These are phyloP conservation scores for Chrysoporthe deuterocubensis DNA, from an alignment of 2,329 filamentous ascomycete genomes.

Conservation along the genomic window DNA sequence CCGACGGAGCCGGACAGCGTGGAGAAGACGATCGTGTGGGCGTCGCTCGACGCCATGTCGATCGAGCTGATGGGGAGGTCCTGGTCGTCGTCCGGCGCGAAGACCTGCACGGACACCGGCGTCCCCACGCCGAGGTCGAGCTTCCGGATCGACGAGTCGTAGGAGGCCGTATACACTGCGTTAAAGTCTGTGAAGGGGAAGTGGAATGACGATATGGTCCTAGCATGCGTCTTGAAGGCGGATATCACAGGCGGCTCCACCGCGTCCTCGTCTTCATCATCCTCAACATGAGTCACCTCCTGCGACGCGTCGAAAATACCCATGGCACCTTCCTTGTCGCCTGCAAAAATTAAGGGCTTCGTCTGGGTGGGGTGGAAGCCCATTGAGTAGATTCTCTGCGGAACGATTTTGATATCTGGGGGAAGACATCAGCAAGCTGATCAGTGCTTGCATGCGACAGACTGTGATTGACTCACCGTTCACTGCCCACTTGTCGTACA, in stretches of 20 bases:
- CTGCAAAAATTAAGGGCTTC: slow-evolving; percentile 89
- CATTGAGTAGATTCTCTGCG: slow-evolving; percentile 84
- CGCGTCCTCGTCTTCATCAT: slow-evolving; percentile 67
- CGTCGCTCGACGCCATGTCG: slow-evolving; percentile 73
- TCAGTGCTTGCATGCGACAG: neutral
- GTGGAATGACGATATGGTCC: slow-evolving; percentile 85
- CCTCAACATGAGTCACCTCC: slow-evolving; percentile 57
- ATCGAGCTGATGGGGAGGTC: slow-evolving; percentile 84
- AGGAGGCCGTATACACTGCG: slow-evolving; percentile 81
- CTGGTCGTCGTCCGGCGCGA: slow-evolving; percentile 72
- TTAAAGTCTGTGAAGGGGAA: slow-evolving; percentile 76
- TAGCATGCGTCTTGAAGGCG: slow-evolving; percentile 85
- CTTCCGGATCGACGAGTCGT: slow-evolving; percentile 89
- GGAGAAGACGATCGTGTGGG: slow-evolving; percentile 82
- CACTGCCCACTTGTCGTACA: slow-evolving; percentile 85
- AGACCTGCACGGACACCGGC: slow-evolving; percentile 74
- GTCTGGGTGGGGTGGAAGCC: slow-evolving; percentile 85
- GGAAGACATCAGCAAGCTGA: slow-evolving; percentile 3
- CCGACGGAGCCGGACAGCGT: slow-evolving; percentile 83
- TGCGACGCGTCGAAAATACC: slow-evolving; percentile 91
- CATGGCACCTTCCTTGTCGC: slow-evolving; percentile 89
- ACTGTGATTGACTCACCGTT: slow-evolving; percentile 59
- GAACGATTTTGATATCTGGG: slow-evolving; percentile 85
- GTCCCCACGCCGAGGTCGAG: slow-evolving; percentile 78
- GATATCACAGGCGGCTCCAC: slow-evolving; percentile 77